Base-by-base conservation (phyloP, 1,284 basidiomycete species). In the Coniferiporia sulphurascens region DNA sequence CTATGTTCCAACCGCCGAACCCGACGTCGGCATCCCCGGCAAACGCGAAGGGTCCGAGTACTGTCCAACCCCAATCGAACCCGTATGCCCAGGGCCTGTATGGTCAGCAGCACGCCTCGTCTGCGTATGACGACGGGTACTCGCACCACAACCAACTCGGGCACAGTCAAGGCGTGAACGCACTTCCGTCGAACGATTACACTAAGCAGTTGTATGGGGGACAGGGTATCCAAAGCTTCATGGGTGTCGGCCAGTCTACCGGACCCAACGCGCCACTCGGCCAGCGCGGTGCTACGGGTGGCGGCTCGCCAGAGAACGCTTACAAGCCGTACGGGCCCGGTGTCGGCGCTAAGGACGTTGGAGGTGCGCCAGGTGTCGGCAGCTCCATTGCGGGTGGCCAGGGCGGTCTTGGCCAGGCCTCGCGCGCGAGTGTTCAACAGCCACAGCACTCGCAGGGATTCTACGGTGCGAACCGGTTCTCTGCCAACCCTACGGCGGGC, bases 101-200 rank as follows among this genome's bases (percentile, higher is more conserved):
- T 62, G 82, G 81, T 38, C 86, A 87, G 62, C 77, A 80, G 62
- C 79, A 80, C 65, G 74, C 74, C 0, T 71, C 74, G 55, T 78
- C 74, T n/a, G 78, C 78, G 43, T 88, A 89, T 62, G 87, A 89
- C 21, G 86, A 89, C 50, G 80, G 83, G 59, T 84, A 85, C 52
- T 81, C 83, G 58, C 82, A 83, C 58, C 72, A 75, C 48, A 74
- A 72, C 50, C 81, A 79, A 45, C 77, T 76, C 38, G 69, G 68
- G 49, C 76, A 80, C 56, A 73, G 71, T 71, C 81, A 83, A 64
- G 77, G 75, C 53, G 77, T 78, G 44, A 77, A 78, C 56, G 68
- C 66, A 9, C 75, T 83, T 44, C 74, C 77, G n/a, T 74, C 76
- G 61, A 75, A 68, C 63, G 86, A 89, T 41, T 89, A 89, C 65